Percentiles rank a stretch among this genome's conserved stretches.
Conservation (phyloP, 495 filamentous ascomycete species). For the Platismatia glauca region DNA sequence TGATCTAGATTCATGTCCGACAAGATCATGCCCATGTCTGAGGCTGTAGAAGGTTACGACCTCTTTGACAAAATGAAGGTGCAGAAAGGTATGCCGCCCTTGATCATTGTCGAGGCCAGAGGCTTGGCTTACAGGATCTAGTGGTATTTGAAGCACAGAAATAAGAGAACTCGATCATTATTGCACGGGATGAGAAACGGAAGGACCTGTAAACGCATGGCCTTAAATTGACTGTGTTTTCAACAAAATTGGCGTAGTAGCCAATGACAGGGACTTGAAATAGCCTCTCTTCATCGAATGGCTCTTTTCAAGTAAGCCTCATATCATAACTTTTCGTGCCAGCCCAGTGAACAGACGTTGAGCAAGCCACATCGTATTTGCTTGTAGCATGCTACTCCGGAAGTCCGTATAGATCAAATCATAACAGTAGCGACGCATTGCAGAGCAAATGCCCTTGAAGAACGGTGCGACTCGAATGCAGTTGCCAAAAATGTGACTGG, state of each 20-base stretch:
- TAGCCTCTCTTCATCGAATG: background rate
- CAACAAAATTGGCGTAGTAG: background rate
- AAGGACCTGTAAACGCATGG: background rate
- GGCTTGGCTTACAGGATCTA: conserved; percentile 10
- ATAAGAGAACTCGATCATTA: conserved; percentile 24
- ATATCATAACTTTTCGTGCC: background rate
- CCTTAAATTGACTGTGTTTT: background rate
- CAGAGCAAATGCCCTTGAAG: conserved; percentile 13
- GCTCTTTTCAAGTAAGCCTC: background rate
- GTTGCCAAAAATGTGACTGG: conserved; percentile 4
- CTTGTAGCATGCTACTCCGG: background rate
- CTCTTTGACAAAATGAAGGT: conserved; percentile 88
- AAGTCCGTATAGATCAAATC: background rate
- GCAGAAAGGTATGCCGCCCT: conserved; percentile 57
- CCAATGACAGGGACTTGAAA: background rate
- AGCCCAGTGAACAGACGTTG: background rate
- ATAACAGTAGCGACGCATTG: conserved; percentile 5
- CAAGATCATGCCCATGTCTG: conserved; percentile 78
- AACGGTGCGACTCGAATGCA: conserved; percentile 4
- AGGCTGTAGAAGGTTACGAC: conserved; percentile 83
- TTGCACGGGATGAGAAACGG: background rate
- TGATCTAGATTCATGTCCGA: conserved; percentile 79
- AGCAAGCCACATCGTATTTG: background rate
- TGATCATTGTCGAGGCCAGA: background rate
- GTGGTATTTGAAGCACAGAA: conserved; percentile 50